Evolutionary conservation across 345 rosid genomes (phyloP), one percentile per base, ranked within the genome.

Genomic region (Eucalyptus regnans): DNA sequence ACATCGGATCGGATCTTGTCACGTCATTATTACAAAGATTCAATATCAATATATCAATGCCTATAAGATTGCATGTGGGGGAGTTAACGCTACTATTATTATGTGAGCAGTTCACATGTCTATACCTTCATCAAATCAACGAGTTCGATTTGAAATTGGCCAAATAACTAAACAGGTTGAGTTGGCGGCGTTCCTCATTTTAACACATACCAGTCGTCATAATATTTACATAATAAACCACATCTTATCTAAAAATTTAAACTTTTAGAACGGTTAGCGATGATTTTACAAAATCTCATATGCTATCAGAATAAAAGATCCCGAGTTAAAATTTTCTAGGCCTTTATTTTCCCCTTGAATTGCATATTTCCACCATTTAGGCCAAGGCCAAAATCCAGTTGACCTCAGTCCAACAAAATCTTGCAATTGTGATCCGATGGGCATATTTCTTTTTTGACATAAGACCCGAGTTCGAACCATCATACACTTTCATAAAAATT

Each of bases 221-320:
- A 23, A 56, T 56, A 56, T 23, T 56, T 56, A 56, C 6, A 22
- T 56, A 56, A 56, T 2, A 56, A 56, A 23, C 0, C 29, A 23
- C 62, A 56, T 56, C 8, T 56, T 56, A 56, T 23, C 6, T 4
- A 1, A 56, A 22, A 23, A 22, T 22, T 56, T 9, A 23, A 22
- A 23, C 4, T 56, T 56, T 56, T 23, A 56, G 3, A 56, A 22
- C 1, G 1, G 1, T 56, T 9, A 25, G 0, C 0, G 0, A 56
- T 9, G 1, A 10, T 56, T 3, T 10, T 12, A 56, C 27, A 56
- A 56, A 56, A 56, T 56, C 13, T 22, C 2, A 9, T 10, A 56
- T 22, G 1, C 0, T 56, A 23, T 56, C 5, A 1, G 62, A 56
- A 10, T 23, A 56, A 25, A 22, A 23, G 1, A 23, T 56, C 6